Percentiles rank a stretch among this genome's conserved stretches.
Conservation (phyloP, 2,329 filamentous ascomycete species). For the Sphaerostilbella broomeana region DNA sequence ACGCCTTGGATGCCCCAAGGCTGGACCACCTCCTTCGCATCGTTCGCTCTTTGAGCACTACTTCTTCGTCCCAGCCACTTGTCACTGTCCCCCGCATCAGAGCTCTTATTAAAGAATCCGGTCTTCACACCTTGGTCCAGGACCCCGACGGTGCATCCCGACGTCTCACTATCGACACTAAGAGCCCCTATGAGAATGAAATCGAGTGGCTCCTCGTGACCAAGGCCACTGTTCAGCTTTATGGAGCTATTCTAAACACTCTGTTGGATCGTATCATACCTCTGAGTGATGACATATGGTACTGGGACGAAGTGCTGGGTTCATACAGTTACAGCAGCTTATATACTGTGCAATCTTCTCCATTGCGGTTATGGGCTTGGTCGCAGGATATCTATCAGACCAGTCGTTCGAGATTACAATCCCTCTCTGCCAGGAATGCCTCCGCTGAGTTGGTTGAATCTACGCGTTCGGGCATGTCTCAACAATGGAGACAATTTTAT, state of each 20-base stretch:
- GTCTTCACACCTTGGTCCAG: conserved; percentile 40
- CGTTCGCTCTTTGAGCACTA: conserved; percentile 64
- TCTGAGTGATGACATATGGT: conserved; percentile 82
- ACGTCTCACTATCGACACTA: conserved; percentile 23
- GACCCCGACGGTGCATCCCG: conserved; percentile 28
- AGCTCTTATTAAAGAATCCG: conserved; percentile 56
- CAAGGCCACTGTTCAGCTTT: conserved; percentile 87
- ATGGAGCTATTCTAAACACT: conserved; percentile 70
- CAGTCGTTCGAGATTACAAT: conserved; percentile 41
- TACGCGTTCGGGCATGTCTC: conserved; percentile 35
- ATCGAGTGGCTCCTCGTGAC: conserved; percentile 86
- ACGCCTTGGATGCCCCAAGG: conserved; percentile 44
- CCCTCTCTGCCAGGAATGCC: conserved; percentile 23
- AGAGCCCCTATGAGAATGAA: conserved; percentile 60
- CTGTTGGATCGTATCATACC: conserved; percentile 78
- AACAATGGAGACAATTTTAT: conserved; percentile 67
- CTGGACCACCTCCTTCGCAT: conserved; percentile 59
- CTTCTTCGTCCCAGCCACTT: conserved; percentile 56
- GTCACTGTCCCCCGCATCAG: conserved; percentile 56
- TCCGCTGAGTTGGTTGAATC: conserved; percentile 30
- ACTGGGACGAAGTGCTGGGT: conserved; percentile 85
- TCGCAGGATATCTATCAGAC: conserved; percentile 63
- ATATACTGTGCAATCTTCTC: conserved; percentile 82
- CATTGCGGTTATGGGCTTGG: conserved; percentile 67
- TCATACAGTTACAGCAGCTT: conserved; percentile 73